phyloP scores from a whole-genome alignment of 1,284 basidiomycete species.

The Cryptococcus sp. region DNA sequence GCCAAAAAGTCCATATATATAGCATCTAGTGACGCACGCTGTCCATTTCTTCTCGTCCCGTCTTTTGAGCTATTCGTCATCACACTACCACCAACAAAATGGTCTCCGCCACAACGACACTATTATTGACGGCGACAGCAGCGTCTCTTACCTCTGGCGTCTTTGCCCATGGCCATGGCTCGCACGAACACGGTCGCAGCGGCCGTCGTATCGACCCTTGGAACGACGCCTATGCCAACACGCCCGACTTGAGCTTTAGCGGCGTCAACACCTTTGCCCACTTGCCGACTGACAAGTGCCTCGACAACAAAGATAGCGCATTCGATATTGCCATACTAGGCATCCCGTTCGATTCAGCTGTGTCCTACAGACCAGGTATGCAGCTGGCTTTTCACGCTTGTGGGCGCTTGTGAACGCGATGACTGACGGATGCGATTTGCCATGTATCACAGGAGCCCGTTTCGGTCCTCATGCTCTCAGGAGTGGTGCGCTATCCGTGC shows the following conservation, averaged over 20 bases:
- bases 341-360: slow-evolving; percentile 48
- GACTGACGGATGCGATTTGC: no score
- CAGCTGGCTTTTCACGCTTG: not conserved
- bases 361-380: slow-evolving; percentile 45
- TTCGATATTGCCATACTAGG: slow-evolving; percentile 52
- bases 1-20: no score
- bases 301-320: slow-evolving; percentile 50
- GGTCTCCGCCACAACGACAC: no score
- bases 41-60: no score
- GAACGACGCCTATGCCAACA: slow-evolving; percentile 37
- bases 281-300: slow-evolving; percentile 44
- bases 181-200: not conserved
- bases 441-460: slow-evolving; percentile 36
- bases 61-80: no score
- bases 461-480: slow-evolving; percentile 51
- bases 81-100: no score
- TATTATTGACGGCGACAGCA: no score
- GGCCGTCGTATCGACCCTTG: slow-evolving; percentile 25
- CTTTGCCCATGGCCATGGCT: slow-evolving; percentile 1
- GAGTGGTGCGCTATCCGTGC: slow-evolving; percentile 26
- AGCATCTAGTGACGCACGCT: no score
- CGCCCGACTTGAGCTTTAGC: slow-evolving; percentile 46
- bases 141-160: not conserved
- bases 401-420: not conserved
- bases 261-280: slow-evolving; percentile 51